Conservation (phyloP, 139 green algal species). For the Deuterostichococcus epilithicus region DNA sequence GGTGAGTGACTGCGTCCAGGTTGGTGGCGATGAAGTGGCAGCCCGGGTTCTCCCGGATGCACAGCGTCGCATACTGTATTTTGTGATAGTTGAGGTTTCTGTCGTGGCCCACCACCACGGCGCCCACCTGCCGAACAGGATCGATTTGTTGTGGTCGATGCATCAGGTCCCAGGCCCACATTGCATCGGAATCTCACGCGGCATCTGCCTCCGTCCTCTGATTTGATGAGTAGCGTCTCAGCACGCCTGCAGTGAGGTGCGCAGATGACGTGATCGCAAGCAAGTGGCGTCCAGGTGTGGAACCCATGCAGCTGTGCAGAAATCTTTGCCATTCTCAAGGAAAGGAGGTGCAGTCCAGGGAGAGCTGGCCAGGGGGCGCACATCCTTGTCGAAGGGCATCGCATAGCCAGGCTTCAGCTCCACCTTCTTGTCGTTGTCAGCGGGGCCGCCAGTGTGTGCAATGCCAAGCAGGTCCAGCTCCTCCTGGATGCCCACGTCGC, state of each 20-base stretch:
- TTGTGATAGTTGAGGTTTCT: conserved; percentile 99
- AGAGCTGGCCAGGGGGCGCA: conserved; percentile 40
- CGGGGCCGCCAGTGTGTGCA: conserved; percentile 85
- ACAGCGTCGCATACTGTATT: conserved; percentile 97
- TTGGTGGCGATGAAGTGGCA: conserved; percentile 99
- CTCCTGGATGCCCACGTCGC: conserved; percentile 89
- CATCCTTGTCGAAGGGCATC: conserved; percentile 89
- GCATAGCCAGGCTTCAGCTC: conserved; percentile 74
- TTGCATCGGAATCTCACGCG: no score
- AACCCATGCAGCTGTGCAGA: not conserved
- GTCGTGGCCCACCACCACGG: conserved; percentile 98
- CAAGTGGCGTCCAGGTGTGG: no score
- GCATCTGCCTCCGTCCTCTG: not conserved
- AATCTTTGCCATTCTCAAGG: not conserved
- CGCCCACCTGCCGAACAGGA: conserved; percentile 69
- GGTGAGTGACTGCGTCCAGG: conserved; percentile 94
- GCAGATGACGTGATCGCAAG: no score
- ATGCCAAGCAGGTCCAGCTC: conserved; percentile 96
- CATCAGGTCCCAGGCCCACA: no score
- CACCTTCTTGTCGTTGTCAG: conserved; percentile 82
- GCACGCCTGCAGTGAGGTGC: no score
- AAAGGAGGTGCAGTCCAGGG: no score
- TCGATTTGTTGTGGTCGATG: no score
- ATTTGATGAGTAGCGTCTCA: not conserved
- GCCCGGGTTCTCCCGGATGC: conserved; percentile 95